Conservation (phyloP, 768 basidiomycete genomes). For the Leccinum uliginosum region DNA sequence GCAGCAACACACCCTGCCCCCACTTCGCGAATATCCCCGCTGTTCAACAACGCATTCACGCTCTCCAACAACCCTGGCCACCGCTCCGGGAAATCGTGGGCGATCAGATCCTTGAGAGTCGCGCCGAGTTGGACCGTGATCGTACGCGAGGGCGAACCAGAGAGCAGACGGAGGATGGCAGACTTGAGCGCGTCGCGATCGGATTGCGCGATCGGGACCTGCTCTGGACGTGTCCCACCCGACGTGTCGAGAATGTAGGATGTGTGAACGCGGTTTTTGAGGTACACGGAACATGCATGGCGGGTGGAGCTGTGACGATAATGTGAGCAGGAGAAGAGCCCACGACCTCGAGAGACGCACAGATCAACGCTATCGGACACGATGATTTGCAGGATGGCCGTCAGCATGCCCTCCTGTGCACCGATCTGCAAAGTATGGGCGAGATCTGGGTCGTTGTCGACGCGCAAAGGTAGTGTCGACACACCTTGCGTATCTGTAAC, state of each 20-base stretch:
- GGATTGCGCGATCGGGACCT: conserved; percentile 53
- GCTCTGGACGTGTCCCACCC: conserved; percentile 50
- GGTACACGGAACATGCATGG: conserved; percentile 81
- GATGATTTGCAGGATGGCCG: conserved; percentile 84
- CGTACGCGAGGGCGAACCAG: conserved; percentile 57
- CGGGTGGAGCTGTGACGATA: conserved; percentile 57
- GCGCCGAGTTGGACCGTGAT: conserved; percentile 76
- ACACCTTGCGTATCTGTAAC: conserved; percentile 81
- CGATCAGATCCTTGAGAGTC: conserved; percentile 67
- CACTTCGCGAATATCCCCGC: conserved; percentile 65
- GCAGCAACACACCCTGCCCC: conserved; percentile 77
- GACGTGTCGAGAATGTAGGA: conserved; percentile 52
- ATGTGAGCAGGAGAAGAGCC: conserved; percentile 10
- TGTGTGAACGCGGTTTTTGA: conserved; percentile 82
- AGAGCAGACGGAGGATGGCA: conserved; percentile 64
- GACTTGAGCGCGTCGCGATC: conserved; percentile 74
- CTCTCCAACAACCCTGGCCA: conserved; percentile 72
- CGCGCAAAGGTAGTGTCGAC: background rate
- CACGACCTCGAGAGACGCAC: conserved; percentile 51
- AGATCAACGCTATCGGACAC: conserved; percentile 70
- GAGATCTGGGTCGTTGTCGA: background rate
- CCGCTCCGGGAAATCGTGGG: conserved; percentile 71
- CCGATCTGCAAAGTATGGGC: conserved; percentile 52
- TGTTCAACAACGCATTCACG: conserved; percentile 59
- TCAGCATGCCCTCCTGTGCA: conserved; percentile 75